Conservation (phyloP, 1,139 yeast genomes). For the Torulaspora globosa region DNA sequence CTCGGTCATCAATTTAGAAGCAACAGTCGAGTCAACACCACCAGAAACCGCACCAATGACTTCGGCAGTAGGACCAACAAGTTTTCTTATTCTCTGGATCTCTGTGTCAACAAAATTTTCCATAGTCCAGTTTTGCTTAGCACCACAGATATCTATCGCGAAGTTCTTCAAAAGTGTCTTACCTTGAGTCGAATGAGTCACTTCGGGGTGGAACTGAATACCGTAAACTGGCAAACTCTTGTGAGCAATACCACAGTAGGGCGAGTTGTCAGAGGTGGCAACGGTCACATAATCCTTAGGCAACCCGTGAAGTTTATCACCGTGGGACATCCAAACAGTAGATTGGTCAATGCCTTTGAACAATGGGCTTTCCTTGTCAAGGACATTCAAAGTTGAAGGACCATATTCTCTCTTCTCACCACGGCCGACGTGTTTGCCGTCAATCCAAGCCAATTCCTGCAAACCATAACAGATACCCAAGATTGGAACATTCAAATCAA, state of each 20-base stretch:
- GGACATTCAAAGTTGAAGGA: slow-evolving; percentile 81
- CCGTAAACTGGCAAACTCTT: slow-evolving; percentile 75
- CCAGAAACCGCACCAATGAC: slow-evolving; percentile 99
- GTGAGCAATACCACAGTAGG: slow-evolving; percentile 89
- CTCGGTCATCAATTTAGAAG: slow-evolving; percentile 95
- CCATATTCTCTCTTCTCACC: slow-evolving; percentile 99
- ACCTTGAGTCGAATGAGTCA: slow-evolving; percentile 92
- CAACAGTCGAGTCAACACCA: slow-evolving; percentile 99
- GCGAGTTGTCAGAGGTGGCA: slow-evolving; percentile 91
- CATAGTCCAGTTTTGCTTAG: slow-evolving; percentile 94
- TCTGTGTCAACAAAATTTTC: slow-evolving; percentile 95
- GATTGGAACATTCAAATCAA: slow-evolving; percentile 87
- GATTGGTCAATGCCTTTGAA: slow-evolving; percentile 89
- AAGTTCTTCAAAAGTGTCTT: slow-evolving; percentile 81
- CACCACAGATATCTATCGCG: slow-evolving; percentile 86
- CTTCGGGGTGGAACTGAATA: slow-evolving; percentile 99
- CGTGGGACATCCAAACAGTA: slow-evolving; percentile 98
- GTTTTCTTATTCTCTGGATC: slow-evolving; percentile 79
- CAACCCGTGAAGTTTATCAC: slow-evolving; percentile 87
- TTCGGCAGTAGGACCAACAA: slow-evolving; percentile 97
- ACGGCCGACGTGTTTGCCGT: slow-evolving; percentile 91
- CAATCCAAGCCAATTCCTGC: slow-evolving; percentile 99
- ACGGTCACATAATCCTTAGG: slow-evolving; percentile 88
- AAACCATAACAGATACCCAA: slow-evolving; percentile 98
- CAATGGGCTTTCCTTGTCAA: slow-evolving; percentile 62